Evolutionary conservation across 2,329 filamentous ascomycete species (phyloP).

Genomic region (Coniella vitis): DNA sequence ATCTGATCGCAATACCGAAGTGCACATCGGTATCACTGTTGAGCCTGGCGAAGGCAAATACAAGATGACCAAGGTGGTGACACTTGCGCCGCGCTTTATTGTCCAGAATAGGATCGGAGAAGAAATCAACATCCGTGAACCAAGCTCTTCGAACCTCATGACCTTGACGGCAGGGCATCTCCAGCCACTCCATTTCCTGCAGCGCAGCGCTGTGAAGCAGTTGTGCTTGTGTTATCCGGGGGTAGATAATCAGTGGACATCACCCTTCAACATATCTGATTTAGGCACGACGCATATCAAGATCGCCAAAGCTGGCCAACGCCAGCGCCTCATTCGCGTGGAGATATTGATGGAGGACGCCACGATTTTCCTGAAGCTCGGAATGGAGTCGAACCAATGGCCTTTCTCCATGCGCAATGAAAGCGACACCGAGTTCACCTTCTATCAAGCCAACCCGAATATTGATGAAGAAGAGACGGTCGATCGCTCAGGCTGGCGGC

Average conservation of each 20-base stretch:
- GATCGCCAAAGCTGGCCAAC: constrained; percentile 80
- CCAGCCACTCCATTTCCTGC: constrained; percentile 82
- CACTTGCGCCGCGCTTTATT: constrained; percentile 84
- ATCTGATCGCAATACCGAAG: constrained; percentile 63
- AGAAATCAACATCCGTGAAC: constrained; percentile 83
- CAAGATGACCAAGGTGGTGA: constrained; percentile 93
- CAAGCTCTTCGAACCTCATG: constrained; percentile 81
- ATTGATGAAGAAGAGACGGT: constrained; percentile 82
- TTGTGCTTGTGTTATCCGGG: constrained; percentile 89
- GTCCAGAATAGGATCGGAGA: constrained; percentile 89
- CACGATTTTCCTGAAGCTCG: constrained; percentile 88
- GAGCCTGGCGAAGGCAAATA: constrained; percentile 94
- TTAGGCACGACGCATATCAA: constrained; percentile 90
- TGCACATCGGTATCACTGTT: constrained; percentile 85
- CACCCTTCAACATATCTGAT: constrained; percentile 95
- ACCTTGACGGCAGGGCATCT: constrained; percentile 71
- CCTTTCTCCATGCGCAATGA: constrained; percentile 98
- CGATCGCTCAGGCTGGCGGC: constrained; percentile 83
- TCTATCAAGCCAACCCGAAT: constrained; percentile 91
- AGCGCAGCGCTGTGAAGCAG: constrained; percentile 77
- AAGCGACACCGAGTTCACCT: constrained; percentile 92
- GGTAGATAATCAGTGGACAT: constrained; percentile 95
- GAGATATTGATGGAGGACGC: constrained; percentile 90
- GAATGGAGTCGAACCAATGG: constrained; percentile 89
- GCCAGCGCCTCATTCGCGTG: constrained; percentile 78